Evolutionary conservation across 352 stramenopile species (phyloP), one percentile per base, ranked within the genome.

Genomic region (Thalassiosira hispida): DNA sequence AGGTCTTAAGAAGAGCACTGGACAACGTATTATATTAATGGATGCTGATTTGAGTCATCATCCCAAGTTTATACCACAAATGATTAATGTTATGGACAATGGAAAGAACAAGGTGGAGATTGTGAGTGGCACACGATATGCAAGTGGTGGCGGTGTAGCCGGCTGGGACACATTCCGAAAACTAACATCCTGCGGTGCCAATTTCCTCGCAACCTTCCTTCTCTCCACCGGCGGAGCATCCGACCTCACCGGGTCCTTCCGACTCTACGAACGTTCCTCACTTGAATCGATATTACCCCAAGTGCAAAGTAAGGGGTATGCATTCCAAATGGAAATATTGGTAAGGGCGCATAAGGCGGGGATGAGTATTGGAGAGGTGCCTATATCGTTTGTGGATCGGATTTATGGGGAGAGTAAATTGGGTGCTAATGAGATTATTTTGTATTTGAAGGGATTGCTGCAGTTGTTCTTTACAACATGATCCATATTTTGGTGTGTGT

Each of bases 311-410:
- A 93, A 82, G 67, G 97, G 97, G 33, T 99, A 99, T 90, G 97
- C 98, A 18, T 99, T 99, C 89, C 97, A 99, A 88, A 99, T 99
- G 97, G 97, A 99, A 84, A 98, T 99, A 73, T 93, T 98, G 55
- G 95, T 99, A 47, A 91, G 96, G 55, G 96, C 96, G n/a, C 93
- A 95, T 56, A 91, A 97, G 63, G 91, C 92, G 65, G 88, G 95
- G 22, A 98, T 97, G 85, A 91, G 80, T 27, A 96, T 99, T 69
- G 94, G 83, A 35, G 97, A 99, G 83, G 96, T 99, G 27, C 96
- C 96, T 0, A 99, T 99, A 81, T 97, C 94, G 18, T 99, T 99
- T 83, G 97, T 99, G 5, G 97, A 99, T 93, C 92, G 97, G 72
- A 98, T 99, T 77, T 99, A 99, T 85, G 97, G 97, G 68, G 95